Base-by-base conservation (phyloP, 345 rosid genomes). In the Camelina neglecta region DNA sequence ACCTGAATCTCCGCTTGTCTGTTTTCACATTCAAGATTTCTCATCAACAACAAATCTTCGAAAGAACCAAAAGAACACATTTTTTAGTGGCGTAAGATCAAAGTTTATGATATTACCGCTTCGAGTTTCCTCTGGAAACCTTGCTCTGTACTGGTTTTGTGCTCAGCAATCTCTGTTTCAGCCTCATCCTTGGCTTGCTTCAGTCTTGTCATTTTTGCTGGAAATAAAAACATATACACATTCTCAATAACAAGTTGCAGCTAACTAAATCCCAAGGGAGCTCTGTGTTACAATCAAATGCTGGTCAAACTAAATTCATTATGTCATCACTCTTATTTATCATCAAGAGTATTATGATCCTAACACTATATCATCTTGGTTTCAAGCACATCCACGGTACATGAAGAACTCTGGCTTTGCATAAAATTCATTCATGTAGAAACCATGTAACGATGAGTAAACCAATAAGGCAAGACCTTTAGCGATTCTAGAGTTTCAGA, bases 131-230 rank as follows among this genome's bases (percentile, higher is more conserved):
- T 87, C 84, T 90, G 94, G 79, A 85, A 94, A 42, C 85, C 87
- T 48, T 78, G 76, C 78, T 94, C 97, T 65, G 89, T 81, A 42
- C 76, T 91, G 58, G 90, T 84, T 63, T 88, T 92, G 65, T 78
- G 90, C 12, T 84, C 85, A 78, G 90, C 75, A 73, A 89, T 58
- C 81, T 90, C 95, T 77, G 75, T 90, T 66, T 86, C 95, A 50
- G 92, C 95, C 77, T 90, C 95, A 65, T 92, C 96, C 81, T 92
- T 90, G 77, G 98, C 96, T 80, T 85, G 95, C 77, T 85, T 92
- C 78, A 94, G 70, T 70, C 95, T 88, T 62, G 92, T 83, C 86
- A 87, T 45, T 86, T 94, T 94, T 16, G 84, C 97, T 94, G 75
- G 31, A 60, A 44, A 72, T 10, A 18, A 56, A 50, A 73, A 41